phyloP scores from a whole-genome alignment of 1,284 basidiomycete genomes.

The Irpex sp. region DNA sequence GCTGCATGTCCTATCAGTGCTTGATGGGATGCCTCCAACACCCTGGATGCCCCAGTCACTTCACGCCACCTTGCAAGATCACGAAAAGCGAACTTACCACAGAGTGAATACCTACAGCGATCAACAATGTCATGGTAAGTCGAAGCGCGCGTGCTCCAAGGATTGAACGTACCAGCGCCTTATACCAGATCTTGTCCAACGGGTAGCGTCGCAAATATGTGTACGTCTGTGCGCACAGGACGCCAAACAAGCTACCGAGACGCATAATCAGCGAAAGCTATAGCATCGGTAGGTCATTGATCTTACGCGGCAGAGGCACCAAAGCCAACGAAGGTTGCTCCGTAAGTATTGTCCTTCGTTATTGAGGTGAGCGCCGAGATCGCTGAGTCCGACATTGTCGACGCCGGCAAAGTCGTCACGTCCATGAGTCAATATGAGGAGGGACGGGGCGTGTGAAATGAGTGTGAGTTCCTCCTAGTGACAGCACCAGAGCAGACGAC shows the following conservation, averaged over 20 bases:
- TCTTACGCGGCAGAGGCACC: constrained; percentile 41
- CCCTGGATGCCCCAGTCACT: constrained; percentile 30
- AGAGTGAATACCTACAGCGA: constrained; percentile 37
- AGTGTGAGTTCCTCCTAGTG: not conserved
- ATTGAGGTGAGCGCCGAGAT: constrained; percentile 20
- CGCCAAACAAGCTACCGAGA: constrained; percentile 38
- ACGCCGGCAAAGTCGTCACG: constrained; percentile 2
- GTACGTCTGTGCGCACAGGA: constrained; percentile 49
- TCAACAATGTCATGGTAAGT: not conserved
- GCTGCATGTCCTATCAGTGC: constrained; percentile 49
- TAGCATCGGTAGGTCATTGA: not conserved
- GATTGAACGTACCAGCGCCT: constrained; percentile 43
- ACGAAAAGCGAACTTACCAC: constrained; percentile 33
- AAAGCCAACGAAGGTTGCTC: constrained; percentile 57
- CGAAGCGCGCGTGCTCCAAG: not conserved
- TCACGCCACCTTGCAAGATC: not conserved
- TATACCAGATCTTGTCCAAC: constrained; percentile 49
- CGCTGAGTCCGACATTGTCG: constrained; percentile 9
- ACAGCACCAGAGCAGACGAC: not conserved
- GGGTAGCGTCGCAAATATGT: constrained; percentile 55
- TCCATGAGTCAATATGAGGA: constrained; percentile 3
- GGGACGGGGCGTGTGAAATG: not conserved
- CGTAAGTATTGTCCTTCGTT: constrained; percentile 47
- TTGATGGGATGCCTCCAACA: constrained; percentile 50
- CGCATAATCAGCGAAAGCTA: not conserved